Conservation (phyloP, 139 green algal species). For the Volvox reticuliferus region DNA sequence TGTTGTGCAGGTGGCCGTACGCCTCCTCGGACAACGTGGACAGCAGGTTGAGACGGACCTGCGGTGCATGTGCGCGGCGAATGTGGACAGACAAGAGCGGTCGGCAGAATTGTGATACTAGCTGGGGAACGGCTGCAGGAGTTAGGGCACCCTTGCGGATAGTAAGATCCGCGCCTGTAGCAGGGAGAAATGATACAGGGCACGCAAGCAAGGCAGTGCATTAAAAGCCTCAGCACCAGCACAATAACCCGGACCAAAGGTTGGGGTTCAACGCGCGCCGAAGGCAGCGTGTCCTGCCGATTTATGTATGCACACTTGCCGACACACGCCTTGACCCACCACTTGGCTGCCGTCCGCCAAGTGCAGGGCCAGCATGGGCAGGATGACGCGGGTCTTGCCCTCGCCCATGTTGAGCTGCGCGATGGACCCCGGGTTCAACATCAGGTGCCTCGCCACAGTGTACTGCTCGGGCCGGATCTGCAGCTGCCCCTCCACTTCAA, state of each 20-base stretch:
- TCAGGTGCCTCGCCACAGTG: constrained; percentile 56
- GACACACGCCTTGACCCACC: constrained; percentile 26
- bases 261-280: no score
- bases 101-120: no score
- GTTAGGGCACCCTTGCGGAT: no score
- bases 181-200: no score
- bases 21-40: constrained; percentile 68
- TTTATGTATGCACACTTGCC: no score
- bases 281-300: no score
- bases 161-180: no score
- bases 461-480: constrained; percentile 74
- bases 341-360: constrained; percentile 48
- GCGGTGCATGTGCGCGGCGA: not conserved
- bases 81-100: no score
- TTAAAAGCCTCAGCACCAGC: no score
- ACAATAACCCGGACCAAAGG: no score
- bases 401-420: constrained; percentile 80
- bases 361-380: constrained; percentile 72
- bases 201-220: no score
- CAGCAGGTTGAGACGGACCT: constrained; percentile 75
- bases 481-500: constrained; percentile 72
- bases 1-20: constrained; percentile 58
- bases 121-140: no score
- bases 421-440: constrained; percentile 53
- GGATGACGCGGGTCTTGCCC: constrained; percentile 79